Evolutionary conservation across 73 alveolate species (phyloP).

Genomic region (Breviolum minutum): DNA sequence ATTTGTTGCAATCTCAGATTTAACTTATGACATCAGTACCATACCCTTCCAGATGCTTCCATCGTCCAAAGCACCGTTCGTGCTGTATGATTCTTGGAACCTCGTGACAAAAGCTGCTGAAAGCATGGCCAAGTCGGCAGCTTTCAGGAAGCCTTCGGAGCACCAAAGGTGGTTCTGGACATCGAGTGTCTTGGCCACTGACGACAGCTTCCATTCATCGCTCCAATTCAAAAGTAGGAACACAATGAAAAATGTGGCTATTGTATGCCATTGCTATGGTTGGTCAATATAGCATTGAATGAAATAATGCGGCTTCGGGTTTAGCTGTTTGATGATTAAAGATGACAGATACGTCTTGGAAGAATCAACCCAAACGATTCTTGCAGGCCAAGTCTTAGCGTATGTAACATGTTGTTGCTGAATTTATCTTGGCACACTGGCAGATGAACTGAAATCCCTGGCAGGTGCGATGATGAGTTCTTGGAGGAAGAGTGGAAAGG

Average conservation of each 20-base stretch:
- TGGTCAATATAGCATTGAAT: too few species aligned
- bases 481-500: constrained; percentile 75
- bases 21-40: too few species aligned
- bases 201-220: not conserved
- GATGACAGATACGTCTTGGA: too few species aligned
- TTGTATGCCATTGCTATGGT: too few species aligned
- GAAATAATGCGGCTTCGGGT: too few species aligned
- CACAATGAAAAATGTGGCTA: too few species aligned
- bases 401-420: not conserved
- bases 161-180: constrained; percentile 63
- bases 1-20: too few species aligned
- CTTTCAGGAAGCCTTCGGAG: constrained; percentile 60
- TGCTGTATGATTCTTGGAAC: not conserved
- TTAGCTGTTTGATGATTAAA: too few species aligned
- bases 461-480: constrained; percentile 85
- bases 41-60: not conserved
- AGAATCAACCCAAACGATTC: too few species aligned
- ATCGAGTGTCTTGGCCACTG: constrained; percentile 10
- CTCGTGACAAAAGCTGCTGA: not conserved
- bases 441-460: not conserved
- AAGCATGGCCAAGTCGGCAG: too few species aligned
- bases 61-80: not conserved
- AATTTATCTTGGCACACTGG: not conserved
- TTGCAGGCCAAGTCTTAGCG: too few species aligned
- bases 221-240: too few species aligned